Evolutionary conservation across 371 early-diverging fungal species (phyloP), one percentile per base, ranked within the genome.

Genomic region (Phascolomyces articulosus): DNA sequence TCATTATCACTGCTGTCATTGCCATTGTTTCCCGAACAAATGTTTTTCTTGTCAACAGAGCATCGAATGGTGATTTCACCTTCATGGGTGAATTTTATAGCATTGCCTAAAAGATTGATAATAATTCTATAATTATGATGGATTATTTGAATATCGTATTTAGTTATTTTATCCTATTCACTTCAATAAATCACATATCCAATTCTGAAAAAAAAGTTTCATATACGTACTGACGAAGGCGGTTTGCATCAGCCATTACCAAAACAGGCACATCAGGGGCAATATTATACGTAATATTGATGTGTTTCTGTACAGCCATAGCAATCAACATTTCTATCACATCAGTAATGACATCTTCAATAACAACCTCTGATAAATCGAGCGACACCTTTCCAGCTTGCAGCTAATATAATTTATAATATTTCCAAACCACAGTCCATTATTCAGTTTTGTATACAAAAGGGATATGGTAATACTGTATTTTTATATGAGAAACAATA

Each of bases 351-450:
- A 82, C 65, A 26, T 85, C 85, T 53, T 85, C 86, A 11, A 87
- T 65, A 11, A 79, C 69, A 15, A 87, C 55, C 6, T 82, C 78
- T 4, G 80, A 70, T 0, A 78, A 44, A 57, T 88, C 87, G 40
- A 88, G 47, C 0, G 79, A 71, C 6, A 88, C 84, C 49, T 88
- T 88, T 26, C 87, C 86, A 0, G 88, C 85, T 68, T 88, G 85
- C 29, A 88, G 65, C 16, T 34, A 34, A 34, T 34, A n/a, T n/a
- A n/a, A n/a, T n/a, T n/a, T n/a, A n/a, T n/a, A n/a, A n/a, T n/a
- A n/a, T n/a, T n/a, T n/a, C n/a, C n/a, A n/a, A n/a, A n/a, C n/a
- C n/a, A n/a, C n/a, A n/a, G n/a, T n/a, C n/a, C n/a, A n/a, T n/a
- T n/a, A n/a, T n/a, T 34, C 34, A 34, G 34, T 9, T 11, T 0